Evolutionary conservation across 805 yeast genomes (phyloP).

Genomic region (Kazachstania africana): DNA sequence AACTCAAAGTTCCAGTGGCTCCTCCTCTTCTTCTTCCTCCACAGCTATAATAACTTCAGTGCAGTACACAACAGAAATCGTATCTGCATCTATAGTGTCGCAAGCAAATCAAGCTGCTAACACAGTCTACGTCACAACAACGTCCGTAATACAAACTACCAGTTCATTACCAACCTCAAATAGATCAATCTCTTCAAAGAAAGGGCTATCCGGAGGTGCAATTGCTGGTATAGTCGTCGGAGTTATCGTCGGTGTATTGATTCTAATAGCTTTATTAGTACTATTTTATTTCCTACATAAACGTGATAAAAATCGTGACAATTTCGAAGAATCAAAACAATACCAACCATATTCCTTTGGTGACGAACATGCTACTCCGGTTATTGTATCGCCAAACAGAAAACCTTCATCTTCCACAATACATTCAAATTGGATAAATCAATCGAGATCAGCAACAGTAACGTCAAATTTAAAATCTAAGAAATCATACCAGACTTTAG

Average conservation of each 20-base stretch:
- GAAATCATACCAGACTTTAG: neutral
- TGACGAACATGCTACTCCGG: constrained; percentile 21
- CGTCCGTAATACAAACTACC: constrained; percentile 14
- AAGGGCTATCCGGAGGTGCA: constrained; percentile 43
- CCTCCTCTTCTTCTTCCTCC: constrained; percentile 1
- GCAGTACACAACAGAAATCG: constrained; percentile 13
- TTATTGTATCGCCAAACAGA: no score
- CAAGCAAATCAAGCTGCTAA: constrained; percentile 11
- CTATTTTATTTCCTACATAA: constrained; percentile 30
- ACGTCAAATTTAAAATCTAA: neutral
- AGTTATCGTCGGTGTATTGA: constrained; percentile 32
- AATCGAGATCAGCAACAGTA: constrained; percentile 7
- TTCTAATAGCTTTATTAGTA: constrained; percentile 28
- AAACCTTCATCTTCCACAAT: constrained; percentile 8
- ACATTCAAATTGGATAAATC: constrained; percentile 7
- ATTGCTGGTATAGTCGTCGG: constrained; percentile 53
- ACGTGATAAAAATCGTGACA: constrained; percentile 10
- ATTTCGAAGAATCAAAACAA: constrained; percentile 30
- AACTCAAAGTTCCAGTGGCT: neutral
- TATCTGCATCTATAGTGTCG: constrained; percentile 18
- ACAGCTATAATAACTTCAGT: constrained; percentile 11
- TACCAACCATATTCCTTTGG: constrained; percentile 28
- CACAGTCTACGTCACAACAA: constrained; percentile 18
- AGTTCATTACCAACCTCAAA: constrained; percentile 4
- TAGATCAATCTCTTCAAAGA: no score